Evolutionary conservation across 495 filamentous ascomycete genomes (phyloP).

Genomic region (Xylaria intraflava): DNA sequence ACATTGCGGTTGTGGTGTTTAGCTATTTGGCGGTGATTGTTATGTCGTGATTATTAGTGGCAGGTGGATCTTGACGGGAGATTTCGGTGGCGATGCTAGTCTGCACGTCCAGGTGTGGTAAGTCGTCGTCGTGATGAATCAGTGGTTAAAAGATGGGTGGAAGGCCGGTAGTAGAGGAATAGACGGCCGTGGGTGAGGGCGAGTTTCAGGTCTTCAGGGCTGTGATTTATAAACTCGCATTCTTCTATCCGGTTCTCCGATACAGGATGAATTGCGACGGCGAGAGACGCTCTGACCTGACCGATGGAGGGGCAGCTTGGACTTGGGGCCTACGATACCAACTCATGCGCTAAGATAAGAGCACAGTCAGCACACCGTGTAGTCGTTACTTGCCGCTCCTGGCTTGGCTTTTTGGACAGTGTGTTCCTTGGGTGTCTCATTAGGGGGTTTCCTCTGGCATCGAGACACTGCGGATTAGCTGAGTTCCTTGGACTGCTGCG

Average conservation of each 20-base stretch:
- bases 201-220: neutral
- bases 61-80: neutral
- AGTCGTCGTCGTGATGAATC: no score
- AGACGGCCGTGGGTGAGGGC: neutral
- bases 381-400: no score
- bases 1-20: constrained; percentile 37
- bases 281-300: constrained; percentile 1
- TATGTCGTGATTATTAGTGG: neutral
- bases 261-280: constrained; percentile 8
- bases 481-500: no score
- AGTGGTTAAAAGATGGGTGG: no score
- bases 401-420: no score
- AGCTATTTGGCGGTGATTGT: neutral
- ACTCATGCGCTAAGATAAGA: neutral
- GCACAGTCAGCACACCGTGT: no score
- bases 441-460: no score
- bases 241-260: constrained; percentile 7
- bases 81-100: neutral
- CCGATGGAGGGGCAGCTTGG: constrained; percentile 27
- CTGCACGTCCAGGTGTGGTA: no score
- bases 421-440: no score
- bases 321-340: neutral
- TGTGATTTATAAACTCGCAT: neutral
- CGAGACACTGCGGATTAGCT: no score
- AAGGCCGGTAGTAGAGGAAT: neutral